A percentile compares a stretch with the other conserved stretches of the same genome.
Conservation (phyloP, 176 grass and related monocot genomes). For the Carex kokanica region DNA sequence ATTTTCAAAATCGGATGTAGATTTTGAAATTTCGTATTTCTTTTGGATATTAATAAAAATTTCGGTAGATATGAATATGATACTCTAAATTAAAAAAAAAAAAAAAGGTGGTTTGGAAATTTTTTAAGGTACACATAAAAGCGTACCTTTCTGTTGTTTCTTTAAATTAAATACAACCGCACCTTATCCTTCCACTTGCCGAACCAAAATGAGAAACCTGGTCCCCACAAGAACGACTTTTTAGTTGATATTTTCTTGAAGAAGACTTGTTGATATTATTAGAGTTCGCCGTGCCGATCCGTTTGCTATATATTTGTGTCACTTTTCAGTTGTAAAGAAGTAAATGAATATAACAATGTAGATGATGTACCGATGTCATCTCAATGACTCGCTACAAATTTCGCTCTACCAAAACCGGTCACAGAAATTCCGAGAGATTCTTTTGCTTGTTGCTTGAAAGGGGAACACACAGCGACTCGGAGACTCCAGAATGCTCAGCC, state of each 20-base stretch:
- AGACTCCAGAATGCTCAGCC: not conserved
- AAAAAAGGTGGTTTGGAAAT: too few relatives aligned
- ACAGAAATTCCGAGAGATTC: not conserved
- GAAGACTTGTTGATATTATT: too few relatives aligned
- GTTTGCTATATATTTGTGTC: not conserved
- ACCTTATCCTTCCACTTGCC: conserved; percentile 3
- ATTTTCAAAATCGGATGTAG: too few relatives aligned
- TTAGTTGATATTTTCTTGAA: too few relatives aligned
- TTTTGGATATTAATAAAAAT: too few relatives aligned
- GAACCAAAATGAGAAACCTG: not conserved
- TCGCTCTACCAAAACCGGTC: not conserved
- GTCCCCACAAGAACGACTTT: not conserved
- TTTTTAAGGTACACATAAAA: not conserved
- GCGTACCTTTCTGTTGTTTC: not conserved
- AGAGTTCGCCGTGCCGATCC: not conserved
- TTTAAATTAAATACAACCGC: not conserved
- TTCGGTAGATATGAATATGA: too few relatives aligned
- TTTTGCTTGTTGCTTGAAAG: conserved; percentile 16
- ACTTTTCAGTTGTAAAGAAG: too few relatives aligned
- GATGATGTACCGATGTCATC: too few relatives aligned
- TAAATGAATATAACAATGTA: too few relatives aligned
- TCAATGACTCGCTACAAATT: not conserved
- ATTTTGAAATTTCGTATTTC: too few relatives aligned
- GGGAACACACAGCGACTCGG: not conserved
- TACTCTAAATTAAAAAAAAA: too few relatives aligned